Conservation (phyloP, 1,139 yeast species). For the Candida dubliniensis region DNA sequence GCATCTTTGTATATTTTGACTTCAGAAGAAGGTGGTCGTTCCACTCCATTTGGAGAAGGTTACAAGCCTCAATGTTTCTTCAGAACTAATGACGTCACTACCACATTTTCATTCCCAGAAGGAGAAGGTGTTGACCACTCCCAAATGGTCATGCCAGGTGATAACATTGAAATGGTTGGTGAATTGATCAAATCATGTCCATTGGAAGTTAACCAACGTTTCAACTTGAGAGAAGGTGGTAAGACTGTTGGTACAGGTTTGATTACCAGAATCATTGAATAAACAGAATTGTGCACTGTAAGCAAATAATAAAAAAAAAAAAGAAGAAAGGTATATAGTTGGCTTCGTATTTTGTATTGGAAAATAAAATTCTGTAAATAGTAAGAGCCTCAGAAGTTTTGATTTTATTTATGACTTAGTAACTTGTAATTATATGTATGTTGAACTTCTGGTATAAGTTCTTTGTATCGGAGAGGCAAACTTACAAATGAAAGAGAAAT, state of each 20-base stretch:
- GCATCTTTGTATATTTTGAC: conserved; percentile 91
- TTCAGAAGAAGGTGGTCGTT: conserved; percentile 99
- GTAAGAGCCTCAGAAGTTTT: not conserved
- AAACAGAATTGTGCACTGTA: conserved; percentile 16
- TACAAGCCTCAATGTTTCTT: conserved; percentile 97
- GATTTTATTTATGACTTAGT: not conserved
- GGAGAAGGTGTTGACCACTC: conserved; percentile 82
- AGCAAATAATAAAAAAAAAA: not conserved
- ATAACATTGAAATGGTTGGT: conserved; percentile 95
- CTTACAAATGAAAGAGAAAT: no score
- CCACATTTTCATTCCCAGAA: conserved; percentile 87
- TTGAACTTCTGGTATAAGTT: no score
- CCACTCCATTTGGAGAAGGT: conserved; percentile 94
- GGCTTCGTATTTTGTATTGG: conserved; percentile 1
- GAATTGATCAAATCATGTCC: conserved; percentile 91
- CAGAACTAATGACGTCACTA: conserved; percentile 96
- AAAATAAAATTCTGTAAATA: not conserved
- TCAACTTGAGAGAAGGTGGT: conserved; percentile 99
- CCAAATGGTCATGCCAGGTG: conserved; percentile 96
- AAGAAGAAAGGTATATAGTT: not conserved
- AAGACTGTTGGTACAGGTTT: conserved; percentile 98
- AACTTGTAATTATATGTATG: no score
- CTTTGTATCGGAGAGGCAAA: no score
- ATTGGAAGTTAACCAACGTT: conserved; percentile 93
- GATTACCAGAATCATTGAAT: conserved; percentile 89